Conservation (phyloP, 148 eudicot species). For the Fallopia convolvulus region DNA sequence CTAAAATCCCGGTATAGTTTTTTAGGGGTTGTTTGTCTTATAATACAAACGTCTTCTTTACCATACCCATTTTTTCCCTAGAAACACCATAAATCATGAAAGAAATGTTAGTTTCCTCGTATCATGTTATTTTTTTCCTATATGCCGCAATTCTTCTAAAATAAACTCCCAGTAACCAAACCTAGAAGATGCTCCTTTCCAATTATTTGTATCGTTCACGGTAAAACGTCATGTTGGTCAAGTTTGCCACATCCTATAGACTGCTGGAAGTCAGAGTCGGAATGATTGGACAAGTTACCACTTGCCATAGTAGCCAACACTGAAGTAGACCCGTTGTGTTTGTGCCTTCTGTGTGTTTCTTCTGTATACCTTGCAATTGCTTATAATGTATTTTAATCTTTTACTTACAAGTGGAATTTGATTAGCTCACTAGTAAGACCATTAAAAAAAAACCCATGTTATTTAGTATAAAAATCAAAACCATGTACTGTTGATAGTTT, state of each 20-base stretch:
- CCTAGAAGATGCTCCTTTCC: background rate
- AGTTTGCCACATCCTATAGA: background rate
- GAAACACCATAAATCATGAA: background rate
- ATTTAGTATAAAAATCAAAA: background rate
- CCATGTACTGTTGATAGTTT: background rate
- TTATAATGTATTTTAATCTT: background rate
- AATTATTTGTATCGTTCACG: background rate
- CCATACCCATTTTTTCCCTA: background rate
- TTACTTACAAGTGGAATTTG: background rate
- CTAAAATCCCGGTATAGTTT: conserved; percentile 65
- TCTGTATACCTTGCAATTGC: background rate
- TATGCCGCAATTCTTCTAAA: background rate
- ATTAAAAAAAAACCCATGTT: background rate
- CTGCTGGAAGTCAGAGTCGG: background rate
- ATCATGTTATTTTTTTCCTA: background rate
- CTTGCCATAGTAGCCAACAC: background rate
- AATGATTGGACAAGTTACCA: background rate
- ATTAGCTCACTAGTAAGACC: background rate
- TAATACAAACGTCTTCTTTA: background rate
- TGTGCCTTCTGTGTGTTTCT: background rate
- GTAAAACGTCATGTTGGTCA: background rate
- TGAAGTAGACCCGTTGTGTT: background rate
- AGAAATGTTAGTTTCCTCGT: background rate
- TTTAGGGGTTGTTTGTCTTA: background rate
- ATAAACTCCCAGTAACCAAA: background rate